These are phyloP conservation scores for Pyrus communis DNA, from an alignment of 306 rosid species.

Conservation along the genomic window DNA sequence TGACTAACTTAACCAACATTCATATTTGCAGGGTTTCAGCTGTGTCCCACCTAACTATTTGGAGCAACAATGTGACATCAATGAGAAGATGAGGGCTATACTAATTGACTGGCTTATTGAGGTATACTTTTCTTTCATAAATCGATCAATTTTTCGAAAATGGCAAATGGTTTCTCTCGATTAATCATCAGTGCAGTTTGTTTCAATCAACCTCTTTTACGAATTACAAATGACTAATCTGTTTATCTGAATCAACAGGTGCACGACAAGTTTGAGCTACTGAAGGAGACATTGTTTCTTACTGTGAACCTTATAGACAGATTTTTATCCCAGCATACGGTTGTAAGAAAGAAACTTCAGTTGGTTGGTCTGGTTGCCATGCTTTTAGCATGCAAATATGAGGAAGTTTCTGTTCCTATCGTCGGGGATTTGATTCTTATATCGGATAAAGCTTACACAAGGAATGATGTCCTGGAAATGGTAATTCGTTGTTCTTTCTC, in stretches of 20 bases:
- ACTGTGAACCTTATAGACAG: conserved; percentile 75
- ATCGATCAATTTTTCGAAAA: conserved; percentile 12
- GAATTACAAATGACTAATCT: neutral
- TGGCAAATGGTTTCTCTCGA: conserved; percentile 14
- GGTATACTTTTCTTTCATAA: conserved; percentile 32
- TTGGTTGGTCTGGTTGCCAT: conserved; percentile 93
- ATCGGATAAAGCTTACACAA: conserved; percentile 82
- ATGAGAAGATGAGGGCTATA: conserved; percentile 95
- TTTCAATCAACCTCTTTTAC: neutral
- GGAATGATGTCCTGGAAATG: conserved; percentile 80
- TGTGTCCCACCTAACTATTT: conserved; percentile 64
- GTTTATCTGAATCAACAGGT: conserved; percentile 46
- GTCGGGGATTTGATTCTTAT: conserved; percentile 82
- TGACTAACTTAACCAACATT: conserved; percentile 11
- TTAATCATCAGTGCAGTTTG: neutral
- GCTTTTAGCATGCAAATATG: conserved; percentile 98
- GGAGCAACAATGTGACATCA: conserved; percentile 72
- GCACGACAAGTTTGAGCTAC: conserved; percentile 89
- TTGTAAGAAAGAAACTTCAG: conserved; percentile 89
- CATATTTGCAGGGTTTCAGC: conserved; percentile 43
- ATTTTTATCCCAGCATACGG: conserved; percentile 53
- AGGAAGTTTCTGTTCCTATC: conserved; percentile 89
- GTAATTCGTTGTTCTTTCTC: conserved; percentile 30
- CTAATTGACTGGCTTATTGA: conserved; percentile 96
- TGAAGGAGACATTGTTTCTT: conserved; percentile 88